Evolutionary conservation across 257 asterid species (phyloP).

Genomic region (Leonotis leonurus): DNA sequence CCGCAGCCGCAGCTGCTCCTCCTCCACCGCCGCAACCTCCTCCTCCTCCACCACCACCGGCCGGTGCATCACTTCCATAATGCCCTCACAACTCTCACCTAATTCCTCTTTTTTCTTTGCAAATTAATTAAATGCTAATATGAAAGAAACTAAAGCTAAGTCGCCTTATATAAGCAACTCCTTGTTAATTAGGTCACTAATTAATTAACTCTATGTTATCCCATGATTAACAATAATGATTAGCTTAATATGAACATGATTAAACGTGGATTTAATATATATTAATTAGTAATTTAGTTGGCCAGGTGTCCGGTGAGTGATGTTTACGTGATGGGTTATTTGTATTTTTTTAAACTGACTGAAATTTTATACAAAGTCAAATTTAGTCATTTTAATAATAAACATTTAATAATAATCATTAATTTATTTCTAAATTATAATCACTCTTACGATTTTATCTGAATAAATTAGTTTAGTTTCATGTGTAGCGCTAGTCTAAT

Average conservation of each 20-base stretch:
- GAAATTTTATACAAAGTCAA: no score
- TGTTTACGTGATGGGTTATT: neutral
- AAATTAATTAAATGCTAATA: neutral
- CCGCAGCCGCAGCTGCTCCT: neutral
- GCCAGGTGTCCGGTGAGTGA: neutral
- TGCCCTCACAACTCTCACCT: neutral
- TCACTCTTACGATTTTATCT: no score
- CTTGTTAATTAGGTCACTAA: neutral
- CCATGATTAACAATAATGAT: neutral
- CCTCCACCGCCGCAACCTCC: conserved; percentile 6
- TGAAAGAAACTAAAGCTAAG: neutral
- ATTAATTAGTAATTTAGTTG: neutral
- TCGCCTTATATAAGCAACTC: neutral
- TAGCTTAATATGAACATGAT: no score
- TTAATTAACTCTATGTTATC: neutral
- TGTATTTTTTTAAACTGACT: no score
- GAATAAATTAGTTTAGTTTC: no score
- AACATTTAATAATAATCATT: no score
- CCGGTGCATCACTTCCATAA: conserved; percentile 11
- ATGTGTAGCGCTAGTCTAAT: no score
- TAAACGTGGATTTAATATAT: no score
- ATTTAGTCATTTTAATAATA: no score
- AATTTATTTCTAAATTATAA: no score
- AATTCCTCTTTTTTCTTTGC: neutral
- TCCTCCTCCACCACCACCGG: conserved; percentile 13